phyloP scores from a whole-genome alignment of 2,329 filamentous ascomycete species.

The Beauveria brongniartii region DNA sequence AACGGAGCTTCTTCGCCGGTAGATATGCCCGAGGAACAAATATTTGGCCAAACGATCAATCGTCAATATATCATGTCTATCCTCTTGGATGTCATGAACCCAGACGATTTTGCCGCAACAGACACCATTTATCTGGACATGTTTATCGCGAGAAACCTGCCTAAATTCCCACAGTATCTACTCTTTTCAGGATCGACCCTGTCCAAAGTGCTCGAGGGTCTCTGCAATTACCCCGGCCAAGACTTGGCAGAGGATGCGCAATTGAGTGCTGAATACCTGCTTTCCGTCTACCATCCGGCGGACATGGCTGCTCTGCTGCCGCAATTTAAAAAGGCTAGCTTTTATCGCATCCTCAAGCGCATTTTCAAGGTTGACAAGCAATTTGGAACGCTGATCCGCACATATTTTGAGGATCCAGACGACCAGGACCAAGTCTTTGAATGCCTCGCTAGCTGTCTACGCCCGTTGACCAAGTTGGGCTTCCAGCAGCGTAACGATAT shows the following conservation, averaged over 20 bases:
- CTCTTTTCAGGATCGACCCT: slow-evolving; percentile 81
- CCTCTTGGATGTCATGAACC: slow-evolving; percentile 81
- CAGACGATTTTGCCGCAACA: slow-evolving; percentile 62
- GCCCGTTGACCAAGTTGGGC: slow-evolving; percentile 52
- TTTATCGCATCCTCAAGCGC: slow-evolving; percentile 86
- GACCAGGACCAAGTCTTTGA: slow-evolving; percentile 70
- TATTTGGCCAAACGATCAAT: slow-evolving; percentile 66
- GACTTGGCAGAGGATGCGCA: slow-evolving; percentile 89
- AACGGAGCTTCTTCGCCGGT: slow-evolving; percentile 41
- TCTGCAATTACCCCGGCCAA: slow-evolving; percentile 75
- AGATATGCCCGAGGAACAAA: slow-evolving; percentile 55
- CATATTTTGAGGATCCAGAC: slow-evolving; percentile 78
- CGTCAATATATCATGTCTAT: slow-evolving; percentile 91
- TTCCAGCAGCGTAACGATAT: slow-evolving; percentile 68
- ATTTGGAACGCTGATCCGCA: slow-evolving; percentile 67
- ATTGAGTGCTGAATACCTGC: slow-evolving; percentile 89
- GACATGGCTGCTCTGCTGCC: slow-evolving; percentile 70
- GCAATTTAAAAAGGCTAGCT: slow-evolving; percentile 69
- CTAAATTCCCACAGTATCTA: slow-evolving; percentile 95
- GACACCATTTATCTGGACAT: slow-evolving; percentile 96
- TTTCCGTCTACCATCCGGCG: slow-evolving; percentile 88
- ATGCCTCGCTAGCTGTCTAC: slow-evolving; percentile 68
- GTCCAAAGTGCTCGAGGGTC: slow-evolving; percentile 67
- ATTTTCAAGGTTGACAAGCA: slow-evolving; percentile 74
- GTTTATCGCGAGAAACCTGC: slow-evolving; percentile 92